Base-by-base conservation (phyloP, 495 filamentous ascomycete genomes). In the Penicillium paxilli region DNA sequence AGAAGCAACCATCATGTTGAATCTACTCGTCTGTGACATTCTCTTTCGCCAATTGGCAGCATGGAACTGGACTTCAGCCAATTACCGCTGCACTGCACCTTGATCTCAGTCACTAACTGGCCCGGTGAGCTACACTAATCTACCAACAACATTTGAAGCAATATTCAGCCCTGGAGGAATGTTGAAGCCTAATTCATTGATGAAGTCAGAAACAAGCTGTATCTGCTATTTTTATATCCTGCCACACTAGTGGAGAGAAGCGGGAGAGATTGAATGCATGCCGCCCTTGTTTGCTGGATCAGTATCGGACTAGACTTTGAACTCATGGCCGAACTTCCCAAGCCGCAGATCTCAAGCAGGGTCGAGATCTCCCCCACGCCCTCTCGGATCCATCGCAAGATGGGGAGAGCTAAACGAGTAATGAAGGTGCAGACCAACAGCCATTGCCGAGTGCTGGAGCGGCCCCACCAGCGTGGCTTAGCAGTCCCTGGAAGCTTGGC, bases 391-490 rank as follows among this genome's bases (percentile, higher is more conserved):
- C 32, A 33, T 35, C 19, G 2, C 42, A 51, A 32, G 47, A 47
- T 26, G 25, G n/a, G 52, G 49, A 45, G 22, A 45, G 14, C 48
- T 47, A 40, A 48, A 48, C 24, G 38, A 61, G 25, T n/a, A 16
- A 19, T 22, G 20, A 32, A 37, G 24, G 40, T 53, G 32, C 54
- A 47, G 22, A 14, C 12, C 8, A 11, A 5, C 2, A 37, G n/a
- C n/a, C n/a, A 26, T 28, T 28, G 24, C 24, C 17, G 16, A 26
- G 35, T 21, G 25, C 5, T 24, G 42, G 22, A 40, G 40, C 46
- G 24, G 52, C 52, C 59, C 51, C 52, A 50, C 48, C n/a, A 46
- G 49, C 19, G 59, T 62, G 59, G 59, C 59, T 62, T 62, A 56
- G 59, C 58, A 42, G 35, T 16, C 49, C 5, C 2, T 33, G 12